Conservation (phyloP, 352 stramenopile species). For the Globisporangium mamillatum region DNA sequence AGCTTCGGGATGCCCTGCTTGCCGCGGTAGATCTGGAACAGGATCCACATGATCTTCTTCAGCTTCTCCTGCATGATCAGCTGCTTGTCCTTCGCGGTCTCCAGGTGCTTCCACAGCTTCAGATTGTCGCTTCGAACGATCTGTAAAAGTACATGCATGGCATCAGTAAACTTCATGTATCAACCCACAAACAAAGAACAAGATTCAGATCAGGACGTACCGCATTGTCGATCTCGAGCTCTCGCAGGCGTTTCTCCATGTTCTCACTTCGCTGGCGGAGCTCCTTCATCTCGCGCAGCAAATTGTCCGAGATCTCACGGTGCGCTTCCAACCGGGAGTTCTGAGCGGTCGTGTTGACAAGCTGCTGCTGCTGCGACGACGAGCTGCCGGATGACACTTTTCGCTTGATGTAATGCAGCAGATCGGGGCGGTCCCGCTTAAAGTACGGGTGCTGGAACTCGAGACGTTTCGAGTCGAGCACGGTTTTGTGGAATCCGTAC, state of each 20-base stretch:
- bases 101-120: constrained; percentile 87
- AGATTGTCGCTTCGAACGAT: constrained; percentile 87
- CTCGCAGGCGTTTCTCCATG: constrained; percentile 86
- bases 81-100: constrained; percentile 84
- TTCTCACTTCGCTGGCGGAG: constrained; percentile 76
- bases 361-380: constrained; percentile 29
- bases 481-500: constrained; percentile 92
- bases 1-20: constrained; percentile 82
- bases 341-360: constrained; percentile 51
- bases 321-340: constrained; percentile 69
- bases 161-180: background rate
- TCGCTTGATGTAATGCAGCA: constrained; percentile 87
- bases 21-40: constrained; percentile 88
- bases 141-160: constrained; percentile 15
- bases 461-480: constrained; percentile 89
- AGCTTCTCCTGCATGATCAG: constrained; percentile 90
- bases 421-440: constrained; percentile 77
- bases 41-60: constrained; percentile 91
- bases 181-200: background rate
- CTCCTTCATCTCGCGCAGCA: constrained; percentile 84
- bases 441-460: constrained; percentile 94
- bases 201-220: constrained; percentile 25
- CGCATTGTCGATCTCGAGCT: constrained; percentile 86
- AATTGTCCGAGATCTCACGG: constrained; percentile 72
- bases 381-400: constrained; percentile 68